phyloP scores from a whole-genome alignment of 139 green algal species.

The Spirogloea muscicola region DNA sequence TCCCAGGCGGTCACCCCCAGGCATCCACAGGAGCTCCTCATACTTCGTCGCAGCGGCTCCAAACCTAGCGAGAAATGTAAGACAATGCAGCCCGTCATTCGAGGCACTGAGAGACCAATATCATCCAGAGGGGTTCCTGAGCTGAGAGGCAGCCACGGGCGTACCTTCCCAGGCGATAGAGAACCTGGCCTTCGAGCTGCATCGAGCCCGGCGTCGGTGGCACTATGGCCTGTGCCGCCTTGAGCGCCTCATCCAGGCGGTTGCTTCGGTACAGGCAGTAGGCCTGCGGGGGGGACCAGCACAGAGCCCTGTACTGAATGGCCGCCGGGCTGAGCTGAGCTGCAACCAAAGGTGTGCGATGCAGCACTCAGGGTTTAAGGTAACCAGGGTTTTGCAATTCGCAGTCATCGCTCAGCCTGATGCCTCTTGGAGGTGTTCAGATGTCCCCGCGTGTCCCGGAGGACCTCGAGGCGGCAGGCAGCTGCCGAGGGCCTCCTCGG shows the following conservation, averaged over 20 bases:
- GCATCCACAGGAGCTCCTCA: constrained; percentile 57
- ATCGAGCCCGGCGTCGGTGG: constrained; percentile 43
- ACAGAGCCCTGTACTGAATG: too few relatives aligned
- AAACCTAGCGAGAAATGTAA: not conserved
- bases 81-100: not conserved
- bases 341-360: too few relatives aligned
- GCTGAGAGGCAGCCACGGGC: not conserved
- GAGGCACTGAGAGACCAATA: not conserved
- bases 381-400: too few relatives aligned
- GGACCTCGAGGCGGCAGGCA: too few relatives aligned
- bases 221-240: constrained; percentile 17
- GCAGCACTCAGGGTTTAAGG: too few relatives aligned
- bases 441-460: too few relatives aligned
- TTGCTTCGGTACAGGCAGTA: constrained; percentile 79
- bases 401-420: too few relatives aligned
- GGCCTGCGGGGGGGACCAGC: constrained; percentile 58
- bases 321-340: too few relatives aligned
- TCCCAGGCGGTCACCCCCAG: constrained; percentile 50
- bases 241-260: constrained; percentile 46
- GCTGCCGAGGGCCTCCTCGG: too few relatives aligned
- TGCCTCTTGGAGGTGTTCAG: too few relatives aligned
- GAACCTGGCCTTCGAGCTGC: constrained; percentile 78
- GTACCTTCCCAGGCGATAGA: constrained; percentile 68
- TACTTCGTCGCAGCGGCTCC: constrained; percentile 45
- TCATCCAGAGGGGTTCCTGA: too few relatives aligned